Evolutionary conservation across 2,329 filamentous ascomycete species (phyloP).

Genomic region (Penicillium frequentans): DNA sequence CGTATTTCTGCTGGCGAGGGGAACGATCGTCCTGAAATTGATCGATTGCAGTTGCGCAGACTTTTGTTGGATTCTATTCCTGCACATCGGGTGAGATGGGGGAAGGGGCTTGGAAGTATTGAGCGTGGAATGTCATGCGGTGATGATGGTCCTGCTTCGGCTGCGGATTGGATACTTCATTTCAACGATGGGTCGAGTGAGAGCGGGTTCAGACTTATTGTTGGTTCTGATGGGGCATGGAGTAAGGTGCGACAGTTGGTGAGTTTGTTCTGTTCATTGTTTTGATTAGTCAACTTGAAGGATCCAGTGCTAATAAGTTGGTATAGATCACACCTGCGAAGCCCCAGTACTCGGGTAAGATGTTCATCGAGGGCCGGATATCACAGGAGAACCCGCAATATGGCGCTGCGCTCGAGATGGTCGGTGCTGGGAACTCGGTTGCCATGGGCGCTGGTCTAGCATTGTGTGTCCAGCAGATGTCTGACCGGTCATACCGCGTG

Average conservation of each 20-base stretch:
- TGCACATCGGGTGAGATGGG: constrained; percentile 35
- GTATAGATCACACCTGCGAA: constrained; percentile 32
- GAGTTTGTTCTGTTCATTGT: neutral
- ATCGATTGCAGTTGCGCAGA: constrained; percentile 36
- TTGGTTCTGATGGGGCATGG: constrained; percentile 53
- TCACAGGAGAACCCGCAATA: constrained; percentile 30
- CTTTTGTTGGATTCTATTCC: constrained; percentile 38
- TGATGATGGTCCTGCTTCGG: neutral
- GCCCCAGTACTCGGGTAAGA: constrained; percentile 36
- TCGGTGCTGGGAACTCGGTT: constrained; percentile 5
- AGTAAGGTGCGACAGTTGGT: constrained; percentile 38
- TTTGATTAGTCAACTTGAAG: too few species aligned
- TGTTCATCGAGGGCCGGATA: constrained; percentile 28
- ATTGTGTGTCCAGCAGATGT: constrained; percentile 17
- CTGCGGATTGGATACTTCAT: constrained; percentile 14
- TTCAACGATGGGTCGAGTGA: constrained; percentile 32
- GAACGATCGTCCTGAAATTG: constrained; percentile 42
- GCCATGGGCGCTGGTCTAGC: constrained; percentile 5
- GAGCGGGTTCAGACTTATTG: constrained; percentile 44
- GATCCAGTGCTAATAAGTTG: neutral
- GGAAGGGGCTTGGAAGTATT: constrained; percentile 21
- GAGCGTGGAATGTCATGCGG: neutral
- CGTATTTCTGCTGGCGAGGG: constrained; percentile 16
- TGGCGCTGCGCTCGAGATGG: constrained; percentile 20
- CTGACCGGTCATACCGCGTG: constrained; percentile 20